Conservation (phyloP, 2,329 filamentous ascomycete genomes). For the Diaporthe ilicicola region DNA sequence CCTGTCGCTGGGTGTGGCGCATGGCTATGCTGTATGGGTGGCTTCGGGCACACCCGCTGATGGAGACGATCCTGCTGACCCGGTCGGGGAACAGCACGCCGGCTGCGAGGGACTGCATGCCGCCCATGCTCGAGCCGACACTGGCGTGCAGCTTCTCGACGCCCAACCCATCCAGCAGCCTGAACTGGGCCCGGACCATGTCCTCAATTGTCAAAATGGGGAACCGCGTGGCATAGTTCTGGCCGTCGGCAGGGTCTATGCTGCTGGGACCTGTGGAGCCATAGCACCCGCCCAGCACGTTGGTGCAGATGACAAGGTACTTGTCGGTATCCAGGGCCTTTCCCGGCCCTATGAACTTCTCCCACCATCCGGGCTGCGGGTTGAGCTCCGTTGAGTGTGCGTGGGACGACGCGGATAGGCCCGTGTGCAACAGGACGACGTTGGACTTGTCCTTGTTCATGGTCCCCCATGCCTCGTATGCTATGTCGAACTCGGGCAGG, state of each 20-base stretch:
- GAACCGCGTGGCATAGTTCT: conserved; percentile 92
- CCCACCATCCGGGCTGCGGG: conserved; percentile 95
- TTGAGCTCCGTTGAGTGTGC: conserved; percentile 91
- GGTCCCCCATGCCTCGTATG: conserved; percentile 91
- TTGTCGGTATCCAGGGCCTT: conserved; percentile 87
- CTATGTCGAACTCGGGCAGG: conserved; percentile 87
- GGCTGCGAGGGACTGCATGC: conserved; percentile 94
- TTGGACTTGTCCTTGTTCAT: conserved; percentile 85
- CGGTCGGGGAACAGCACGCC: conserved; percentile 84
- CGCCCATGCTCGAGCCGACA: conserved; percentile 96
- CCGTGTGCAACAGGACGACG: conserved; percentile 90
- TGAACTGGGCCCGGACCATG: conserved; percentile 96
- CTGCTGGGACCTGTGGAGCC: conserved; percentile 92
- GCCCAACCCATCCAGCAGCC: conserved; percentile 80
- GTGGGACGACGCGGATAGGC: conserved; percentile 95
- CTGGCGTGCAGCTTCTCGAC: conserved; percentile 86
- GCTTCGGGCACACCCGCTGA: conserved; percentile 91
- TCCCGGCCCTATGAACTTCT: conserved; percentile 94
- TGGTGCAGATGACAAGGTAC: conserved; percentile 95
- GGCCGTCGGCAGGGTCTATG: conserved; percentile 86
- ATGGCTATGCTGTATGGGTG: conserved; percentile 99
- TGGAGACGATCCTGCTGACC: conserved; percentile 83
- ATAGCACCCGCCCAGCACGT: conserved; percentile 95
- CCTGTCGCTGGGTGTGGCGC: conserved; percentile 96
- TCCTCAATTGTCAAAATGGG: conserved; percentile 96